Conservation (phyloP, 2,329 filamentous ascomycete genomes). For the Colletotrichum spinosum region DNA sequence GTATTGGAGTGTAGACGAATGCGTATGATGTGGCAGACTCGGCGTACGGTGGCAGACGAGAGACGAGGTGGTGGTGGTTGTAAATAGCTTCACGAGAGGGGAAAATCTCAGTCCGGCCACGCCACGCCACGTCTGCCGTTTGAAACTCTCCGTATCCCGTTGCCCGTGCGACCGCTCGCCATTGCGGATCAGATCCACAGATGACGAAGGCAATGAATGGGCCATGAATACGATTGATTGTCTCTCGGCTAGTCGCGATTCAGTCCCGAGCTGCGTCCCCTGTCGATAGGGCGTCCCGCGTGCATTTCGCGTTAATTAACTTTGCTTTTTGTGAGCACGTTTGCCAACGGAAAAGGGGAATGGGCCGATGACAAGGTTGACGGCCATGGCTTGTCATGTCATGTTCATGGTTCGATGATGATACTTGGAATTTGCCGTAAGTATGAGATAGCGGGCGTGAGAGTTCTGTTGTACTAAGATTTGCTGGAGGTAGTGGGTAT, state of each 20-base stretch:
- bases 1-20: not conserved
- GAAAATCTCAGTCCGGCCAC: slow-evolving; percentile 10
- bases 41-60: too few relatives aligned
- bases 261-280: slow-evolving; percentile 12
- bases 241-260: slow-evolving; percentile 12
- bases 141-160: slow-evolving; percentile 8
- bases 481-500: too few relatives aligned
- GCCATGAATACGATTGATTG: not conserved
- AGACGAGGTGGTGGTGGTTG: slow-evolving; percentile 4
- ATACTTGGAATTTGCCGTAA: too few relatives aligned
- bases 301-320: slow-evolving; percentile 2
- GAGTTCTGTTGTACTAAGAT: too few relatives aligned
- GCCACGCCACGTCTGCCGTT: slow-evolving; percentile 11
- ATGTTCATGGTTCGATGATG: too few relatives aligned
- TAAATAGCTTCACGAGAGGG: slow-evolving; percentile 4
- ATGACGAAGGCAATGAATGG: not conserved
- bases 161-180: slow-evolving; percentile 19
- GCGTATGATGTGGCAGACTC: not conserved
- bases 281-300: slow-evolving; percentile 11
- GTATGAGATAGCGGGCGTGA: too few relatives aligned
- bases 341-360: not conserved
- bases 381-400: too few relatives aligned
- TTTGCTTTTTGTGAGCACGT: slow-evolving; percentile 3
- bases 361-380: too few relatives aligned
- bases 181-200: slow-evolving; percentile 27